A percentile compares a stretch with the other conserved stretches of the same genome.
Conservation (phyloP, 257 asterid genomes). For the Scutellaria galericulata region DNA sequence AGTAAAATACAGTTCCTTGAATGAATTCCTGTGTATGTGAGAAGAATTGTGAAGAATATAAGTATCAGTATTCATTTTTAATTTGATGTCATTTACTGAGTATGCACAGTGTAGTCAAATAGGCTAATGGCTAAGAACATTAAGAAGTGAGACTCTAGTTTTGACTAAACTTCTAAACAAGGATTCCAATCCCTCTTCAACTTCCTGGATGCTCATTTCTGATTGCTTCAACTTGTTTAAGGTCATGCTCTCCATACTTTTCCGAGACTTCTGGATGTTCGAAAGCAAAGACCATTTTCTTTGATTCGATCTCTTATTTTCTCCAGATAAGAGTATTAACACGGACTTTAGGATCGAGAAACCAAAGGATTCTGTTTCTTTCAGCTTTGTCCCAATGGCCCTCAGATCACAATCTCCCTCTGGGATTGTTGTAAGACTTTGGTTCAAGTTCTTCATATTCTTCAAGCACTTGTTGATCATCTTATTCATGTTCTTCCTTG, state of each 20-base stretch:
- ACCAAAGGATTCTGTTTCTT: slow-evolving; percentile 33
- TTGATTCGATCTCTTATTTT: slow-evolving; percentile 35
- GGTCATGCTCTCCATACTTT: slow-evolving; percentile 11
- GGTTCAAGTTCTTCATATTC: slow-evolving; percentile 31
- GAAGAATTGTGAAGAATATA: background rate
- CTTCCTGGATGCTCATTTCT: slow-evolving; percentile 36
- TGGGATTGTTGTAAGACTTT: background rate
- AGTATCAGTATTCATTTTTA: background rate
- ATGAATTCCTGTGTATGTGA: no score
- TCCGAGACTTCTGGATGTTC: slow-evolving; percentile 3
- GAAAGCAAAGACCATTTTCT: slow-evolving; percentile 44
- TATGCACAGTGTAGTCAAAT: background rate
- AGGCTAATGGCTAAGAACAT: slow-evolving; percentile 39
- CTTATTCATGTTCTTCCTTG: slow-evolving; percentile 42
- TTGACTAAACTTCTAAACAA: slow-evolving; percentile 38
- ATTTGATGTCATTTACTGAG: slow-evolving; percentile 23
- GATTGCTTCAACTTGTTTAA: slow-evolving; percentile 33
- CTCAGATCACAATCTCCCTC: background rate
- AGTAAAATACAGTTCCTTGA: background rate
- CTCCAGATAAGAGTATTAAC: slow-evolving; percentile 37
- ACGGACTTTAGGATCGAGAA: slow-evolving; percentile 5
- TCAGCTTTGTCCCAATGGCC: slow-evolving; percentile 14
- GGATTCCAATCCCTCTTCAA: slow-evolving; percentile 40
- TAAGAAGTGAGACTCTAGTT: slow-evolving; percentile 46
- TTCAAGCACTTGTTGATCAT: slow-evolving; percentile 34